Percentiles rank a stretch among this genome's conserved stretches.
Conservation (phyloP, 106 monocot genomes). For the Dendrobium catenatum region DNA sequence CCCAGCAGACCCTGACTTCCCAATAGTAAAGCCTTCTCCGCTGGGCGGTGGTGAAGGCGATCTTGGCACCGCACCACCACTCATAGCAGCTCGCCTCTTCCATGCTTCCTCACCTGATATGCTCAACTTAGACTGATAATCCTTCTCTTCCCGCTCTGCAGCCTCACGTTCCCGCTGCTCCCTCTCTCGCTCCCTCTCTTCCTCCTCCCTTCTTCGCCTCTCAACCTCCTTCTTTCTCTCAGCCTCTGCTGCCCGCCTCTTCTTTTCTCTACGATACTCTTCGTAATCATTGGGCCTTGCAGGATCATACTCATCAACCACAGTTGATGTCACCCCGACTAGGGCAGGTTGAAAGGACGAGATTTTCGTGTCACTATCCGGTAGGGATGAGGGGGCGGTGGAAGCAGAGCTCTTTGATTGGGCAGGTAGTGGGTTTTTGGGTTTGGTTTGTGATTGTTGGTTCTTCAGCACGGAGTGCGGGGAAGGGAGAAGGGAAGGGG, state of each 20-base stretch:
- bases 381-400: constrained; percentile 5
- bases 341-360: constrained; percentile 72
- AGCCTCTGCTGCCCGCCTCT: constrained; percentile 53
- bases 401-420: constrained; percentile 21
- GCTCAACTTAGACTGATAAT: constrained; percentile 48
- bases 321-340: constrained; percentile 65
- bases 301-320: constrained; percentile 89
- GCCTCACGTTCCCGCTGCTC: constrained; percentile 67
- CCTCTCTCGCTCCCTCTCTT: constrained; percentile 78
- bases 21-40: constrained; percentile 77
- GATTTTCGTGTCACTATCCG: constrained; percentile 27
- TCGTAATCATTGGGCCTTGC: constrained; percentile 97
- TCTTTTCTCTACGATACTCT: constrained; percentile 81
- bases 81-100: constrained; percentile 86
- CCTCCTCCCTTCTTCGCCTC: constrained; percentile 72
- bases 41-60: constrained; percentile 66
- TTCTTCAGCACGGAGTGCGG: constrained; percentile 59
- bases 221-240: constrained; percentile 83
- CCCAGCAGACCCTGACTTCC: constrained; percentile 70
- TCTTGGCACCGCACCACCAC: constrained; percentile 36
- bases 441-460: constrained; percentile 37
- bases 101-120: constrained; percentile 98
- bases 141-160: constrained; percentile 47
- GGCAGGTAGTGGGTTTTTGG: constrained; percentile 28
- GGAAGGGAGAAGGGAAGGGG: constrained; percentile 41